These are phyloP conservation scores for Aspergillus niger DNA, from an alignment of 2,329 filamentous ascomycete genomes.

Conservation along the genomic window DNA sequence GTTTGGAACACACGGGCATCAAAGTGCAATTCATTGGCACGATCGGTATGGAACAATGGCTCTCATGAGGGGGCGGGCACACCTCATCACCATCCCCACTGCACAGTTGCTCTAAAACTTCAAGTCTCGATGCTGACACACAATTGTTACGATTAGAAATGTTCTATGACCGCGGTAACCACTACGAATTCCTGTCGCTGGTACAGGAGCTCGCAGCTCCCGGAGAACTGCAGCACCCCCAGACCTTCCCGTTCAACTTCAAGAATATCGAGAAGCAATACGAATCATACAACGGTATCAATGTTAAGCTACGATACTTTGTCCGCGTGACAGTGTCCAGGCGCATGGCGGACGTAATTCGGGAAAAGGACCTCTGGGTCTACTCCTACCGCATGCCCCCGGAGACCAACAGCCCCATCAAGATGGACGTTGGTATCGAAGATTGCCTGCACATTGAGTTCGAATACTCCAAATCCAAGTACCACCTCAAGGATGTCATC, in stretches of 20 bases:
- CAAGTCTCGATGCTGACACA: neutral
- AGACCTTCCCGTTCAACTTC: slow-evolving; percentile 99
- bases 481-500: slow-evolving; percentile 98
- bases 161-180: slow-evolving; percentile 99
- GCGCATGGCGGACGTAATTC: slow-evolving; percentile 95
- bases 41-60: slow-evolving; percentile 66
- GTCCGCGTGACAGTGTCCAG: slow-evolving; percentile 94
- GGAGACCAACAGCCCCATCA: slow-evolving; percentile 97
- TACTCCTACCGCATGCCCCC: slow-evolving; percentile 98
- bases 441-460: slow-evolving; percentile 99
- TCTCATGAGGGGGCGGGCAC: neutral
- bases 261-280: slow-evolving; percentile 99
- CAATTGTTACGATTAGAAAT: slow-evolving; percentile 68
- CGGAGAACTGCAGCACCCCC: slow-evolving; percentile 96
- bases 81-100: neutral
- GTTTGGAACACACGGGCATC: slow-evolving; percentile 96
- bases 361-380: slow-evolving; percentile 99
- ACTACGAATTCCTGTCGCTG: slow-evolving; percentile 97
- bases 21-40: slow-evolving; percentile 99
- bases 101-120: neutral
- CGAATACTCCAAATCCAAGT: slow-evolving; percentile 98
- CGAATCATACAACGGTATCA: slow-evolving; percentile 99
- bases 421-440: slow-evolving; percentile 99
- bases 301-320: slow-evolving; percentile 98
- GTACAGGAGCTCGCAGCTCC: slow-evolving; percentile 96